Evolutionary conservation across 139 green algal genomes (phyloP).

Genomic region (Astrephomene gubernaculifera): DNA sequence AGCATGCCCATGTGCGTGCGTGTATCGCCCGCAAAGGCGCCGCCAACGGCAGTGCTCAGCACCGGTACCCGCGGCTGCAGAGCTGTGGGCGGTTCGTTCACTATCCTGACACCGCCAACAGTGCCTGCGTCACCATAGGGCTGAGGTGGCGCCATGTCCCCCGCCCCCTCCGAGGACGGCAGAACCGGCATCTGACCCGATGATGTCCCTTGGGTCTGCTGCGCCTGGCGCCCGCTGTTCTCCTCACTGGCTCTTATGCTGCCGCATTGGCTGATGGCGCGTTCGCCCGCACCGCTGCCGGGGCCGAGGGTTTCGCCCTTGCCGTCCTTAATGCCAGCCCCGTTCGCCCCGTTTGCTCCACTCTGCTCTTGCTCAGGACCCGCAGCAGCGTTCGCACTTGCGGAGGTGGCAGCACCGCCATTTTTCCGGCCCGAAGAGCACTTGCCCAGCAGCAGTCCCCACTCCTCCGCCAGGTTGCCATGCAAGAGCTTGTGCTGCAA

Average conservation of each 20-base stretch:
- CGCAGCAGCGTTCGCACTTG: too few relatives aligned
- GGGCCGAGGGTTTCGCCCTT: too few relatives aligned
- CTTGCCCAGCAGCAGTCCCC: slow-evolving; percentile 20
- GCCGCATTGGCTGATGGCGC: neutral
- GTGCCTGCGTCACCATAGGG: too few relatives aligned
- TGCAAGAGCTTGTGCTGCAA: neutral
- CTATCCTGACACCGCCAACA: too few relatives aligned
- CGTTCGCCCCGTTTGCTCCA: too few relatives aligned
- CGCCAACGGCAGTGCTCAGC: slow-evolving; percentile 15
- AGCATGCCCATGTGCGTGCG: slow-evolving; percentile 46
- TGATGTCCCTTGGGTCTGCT: neutral
- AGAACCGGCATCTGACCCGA: neutral
- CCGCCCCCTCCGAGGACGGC: neutral
- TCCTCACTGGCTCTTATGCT: neutral
- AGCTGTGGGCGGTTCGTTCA: too few relatives aligned
- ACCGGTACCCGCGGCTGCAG: slow-evolving; percentile 17
- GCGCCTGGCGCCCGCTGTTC: neutral
- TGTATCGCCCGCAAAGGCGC: slow-evolving; percentile 33
- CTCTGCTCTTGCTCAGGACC: too few relatives aligned
- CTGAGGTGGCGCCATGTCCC: too few relatives aligned
- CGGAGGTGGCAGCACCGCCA: too few relatives aligned
- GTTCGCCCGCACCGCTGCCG: neutral
- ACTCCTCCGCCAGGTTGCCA: slow-evolving; percentile 12
- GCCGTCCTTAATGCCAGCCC: too few relatives aligned
- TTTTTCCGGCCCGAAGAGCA: slow-evolving; percentile 3